A percentile compares a stretch with the other conserved stretches of the same genome.
Conservation (phyloP, 768 basidiomycete species). For the Pleurotus pulmonarius region DNA sequence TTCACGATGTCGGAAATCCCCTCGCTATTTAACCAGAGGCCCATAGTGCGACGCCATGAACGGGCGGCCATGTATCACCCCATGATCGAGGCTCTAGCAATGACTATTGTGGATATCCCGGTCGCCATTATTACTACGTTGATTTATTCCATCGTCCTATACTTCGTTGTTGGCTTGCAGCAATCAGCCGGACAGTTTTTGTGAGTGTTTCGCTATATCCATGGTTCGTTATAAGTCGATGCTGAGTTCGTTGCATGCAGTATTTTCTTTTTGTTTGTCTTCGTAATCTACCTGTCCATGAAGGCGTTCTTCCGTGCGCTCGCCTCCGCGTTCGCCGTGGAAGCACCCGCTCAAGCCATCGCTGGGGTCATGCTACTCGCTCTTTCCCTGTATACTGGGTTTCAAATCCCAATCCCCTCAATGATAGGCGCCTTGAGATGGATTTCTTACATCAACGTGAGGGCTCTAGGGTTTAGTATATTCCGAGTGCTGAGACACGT, state of each 20-base stretch:
- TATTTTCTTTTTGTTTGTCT: constrained; percentile 54
- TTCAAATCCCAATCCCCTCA: constrained; percentile 45
- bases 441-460: constrained; percentile 61
- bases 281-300: constrained; percentile 59
- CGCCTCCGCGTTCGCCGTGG: constrained; percentile 53
- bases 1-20: constrained; percentile 45
- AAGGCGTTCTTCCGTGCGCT: constrained; percentile 73
- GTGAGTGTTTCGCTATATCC: constrained; percentile 33
- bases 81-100: constrained; percentile 42
- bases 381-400: constrained; percentile 20
- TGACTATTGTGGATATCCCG: constrained; percentile 57
- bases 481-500: not conserved
- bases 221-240: too few relatives aligned
- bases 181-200: constrained; percentile 57
- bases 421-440: constrained; percentile 71
- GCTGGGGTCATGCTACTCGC: constrained; percentile 38
- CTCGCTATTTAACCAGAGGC: constrained; percentile 55
- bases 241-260: constrained; percentile 23
- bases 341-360: constrained; percentile 61
- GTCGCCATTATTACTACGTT: constrained; percentile 44
- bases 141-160: constrained; percentile 47
- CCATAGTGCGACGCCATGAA: constrained; percentile 54
- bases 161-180: constrained; percentile 61
- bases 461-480: constrained; percentile 11
- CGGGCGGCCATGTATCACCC: constrained; percentile 62